Base-by-base conservation (phyloP, 148 eudicot genomes). In the Rhododendron ferrugineum region DNA sequence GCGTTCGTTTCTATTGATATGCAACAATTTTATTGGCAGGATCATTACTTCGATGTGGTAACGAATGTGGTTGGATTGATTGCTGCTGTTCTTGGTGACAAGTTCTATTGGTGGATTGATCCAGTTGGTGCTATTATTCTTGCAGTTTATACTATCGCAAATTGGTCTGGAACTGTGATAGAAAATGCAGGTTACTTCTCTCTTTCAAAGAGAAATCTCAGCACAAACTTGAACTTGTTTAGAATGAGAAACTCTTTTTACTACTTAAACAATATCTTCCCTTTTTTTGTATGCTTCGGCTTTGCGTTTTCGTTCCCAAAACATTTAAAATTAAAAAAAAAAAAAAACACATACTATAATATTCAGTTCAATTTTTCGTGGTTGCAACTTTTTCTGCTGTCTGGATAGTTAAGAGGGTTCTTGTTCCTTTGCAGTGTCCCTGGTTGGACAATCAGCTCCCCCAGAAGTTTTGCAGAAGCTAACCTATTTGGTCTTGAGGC, bases 11-110 rank as follows among this genome's bases (percentile, higher is more conserved):
- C 26, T 22, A 22, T 7, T 58, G 64, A 22, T 40, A 50, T 34
- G 23, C 4, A 76, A 22, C 23, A 1, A 30, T 34, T 46, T 5
- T 22, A 28, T 85, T 50, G 81, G 44, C 89, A 94, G 97, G 97
- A 94, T 85, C 97, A 94, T 90, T 94, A 93, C 86, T 93, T 94
- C 28, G 97, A 94, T 83, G 97, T 94, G 84, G 97, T 94, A 66
- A 94, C 97, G 50, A 94, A 94, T 87, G 79, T 93, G 36, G 92
- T 94, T 42, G 97, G 97, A 32, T 89, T 94, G 78, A 89, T 94
- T 34, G 95, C 95, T 80, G 97, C 97, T 8, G 87, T 94, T 76
- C 91, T 94, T 68, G 97, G 95, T 13, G 95, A 94, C 83, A 87
- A 81, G 74, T 92, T 83, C 84, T 93, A 86, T 50, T 94, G 97